A percentile compares a stretch with the other conserved stretches of the same genome.
Conservation (phyloP, 805 yeast species). For the Yamadazyma scolyti region DNA sequence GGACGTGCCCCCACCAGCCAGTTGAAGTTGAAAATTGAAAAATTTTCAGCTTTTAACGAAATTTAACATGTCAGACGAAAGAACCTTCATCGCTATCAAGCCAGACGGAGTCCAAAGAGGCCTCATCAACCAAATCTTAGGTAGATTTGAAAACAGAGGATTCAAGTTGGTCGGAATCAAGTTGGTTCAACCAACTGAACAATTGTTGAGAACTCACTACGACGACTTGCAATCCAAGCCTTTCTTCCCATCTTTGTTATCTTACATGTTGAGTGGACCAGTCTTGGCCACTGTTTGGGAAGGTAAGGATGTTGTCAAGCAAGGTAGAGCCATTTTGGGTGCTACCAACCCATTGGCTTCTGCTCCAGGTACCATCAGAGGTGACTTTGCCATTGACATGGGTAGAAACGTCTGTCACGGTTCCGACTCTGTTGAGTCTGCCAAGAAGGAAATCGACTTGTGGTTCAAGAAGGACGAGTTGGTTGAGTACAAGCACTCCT, state of each 20-base stretch:
- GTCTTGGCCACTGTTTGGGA: conserved; percentile 99
- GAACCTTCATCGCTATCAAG: conserved; percentile 91
- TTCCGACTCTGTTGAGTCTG: conserved; percentile 98
- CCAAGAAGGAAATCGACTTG: conserved; percentile 89
- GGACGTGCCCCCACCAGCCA: conserved; percentile 4
- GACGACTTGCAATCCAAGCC: conserved; percentile 93
- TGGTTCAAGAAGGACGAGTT: conserved; percentile 99
- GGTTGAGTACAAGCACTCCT: conserved; percentile 84
- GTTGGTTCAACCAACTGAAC: conserved; percentile 83
- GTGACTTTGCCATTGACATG: conserved; percentile 96
- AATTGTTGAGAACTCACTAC: conserved; percentile 88
- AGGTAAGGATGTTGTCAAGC: conserved; percentile 99
- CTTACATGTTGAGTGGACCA: conserved; percentile 98
- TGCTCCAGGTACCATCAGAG: conserved; percentile 99
- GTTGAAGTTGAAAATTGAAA: conserved; percentile 2
- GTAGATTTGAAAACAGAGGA: conserved; percentile 96
- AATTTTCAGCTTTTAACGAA: conserved; percentile 4
- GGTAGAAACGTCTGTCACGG: conserved; percentile 99
- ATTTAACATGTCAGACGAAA: conserved; percentile 62
- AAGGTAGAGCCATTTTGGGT: conserved; percentile 96
- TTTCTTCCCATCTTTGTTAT: conserved; percentile 94
- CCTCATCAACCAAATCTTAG: conserved; percentile 79
- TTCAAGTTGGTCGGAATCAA: conserved; percentile 96
- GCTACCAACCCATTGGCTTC: conserved; percentile 98
- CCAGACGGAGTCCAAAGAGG: conserved; percentile 99